These are phyloP conservation scores for Ormosia semicastrata DNA, from an alignment of 306 rosid genomes.

Conservation along the genomic window DNA sequence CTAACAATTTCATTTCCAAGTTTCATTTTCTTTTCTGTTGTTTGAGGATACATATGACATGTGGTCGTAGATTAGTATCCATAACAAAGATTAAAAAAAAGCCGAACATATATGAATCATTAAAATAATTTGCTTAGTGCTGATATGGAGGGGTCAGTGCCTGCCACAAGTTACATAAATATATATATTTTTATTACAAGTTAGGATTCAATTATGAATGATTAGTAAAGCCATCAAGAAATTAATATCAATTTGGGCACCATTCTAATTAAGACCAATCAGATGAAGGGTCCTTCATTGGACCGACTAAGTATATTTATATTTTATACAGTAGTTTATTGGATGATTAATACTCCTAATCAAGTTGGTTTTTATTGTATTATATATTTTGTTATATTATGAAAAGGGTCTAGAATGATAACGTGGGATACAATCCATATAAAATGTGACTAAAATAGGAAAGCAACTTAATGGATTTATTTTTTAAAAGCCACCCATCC, in stretches of 20 bases:
- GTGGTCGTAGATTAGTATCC: background rate
- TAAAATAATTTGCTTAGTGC: constrained; percentile 19
- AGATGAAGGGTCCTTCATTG: constrained; percentile 19
- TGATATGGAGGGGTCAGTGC: background rate
- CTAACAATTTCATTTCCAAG: background rate
- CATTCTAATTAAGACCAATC: constrained; percentile 28
- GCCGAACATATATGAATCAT: background rate
- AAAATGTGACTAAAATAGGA: constrained; percentile 24
- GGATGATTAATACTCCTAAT: constrained; percentile 22
- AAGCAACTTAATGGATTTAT: constrained; percentile 25
- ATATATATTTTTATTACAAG: background rate
- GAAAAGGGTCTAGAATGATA: constrained; percentile 22
- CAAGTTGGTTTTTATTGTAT: constrained; percentile 4
- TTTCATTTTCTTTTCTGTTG: background rate
- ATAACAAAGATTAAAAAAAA: background rate
- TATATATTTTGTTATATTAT: background rate
- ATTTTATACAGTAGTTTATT: constrained; percentile 4
- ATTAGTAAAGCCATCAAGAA: constrained; percentile 26
- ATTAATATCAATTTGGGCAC: constrained; percentile 14
- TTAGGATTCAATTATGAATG: constrained; percentile 26
- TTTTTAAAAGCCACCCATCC: constrained; percentile 24
- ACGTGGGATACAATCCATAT: constrained; percentile 25
- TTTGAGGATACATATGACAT: background rate
- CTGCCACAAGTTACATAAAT: background rate
- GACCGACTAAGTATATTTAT: constrained; percentile 25